phyloP scores from a whole-genome alignment of 306 rosid genomes.

The Acacia melanoxylon region DNA sequence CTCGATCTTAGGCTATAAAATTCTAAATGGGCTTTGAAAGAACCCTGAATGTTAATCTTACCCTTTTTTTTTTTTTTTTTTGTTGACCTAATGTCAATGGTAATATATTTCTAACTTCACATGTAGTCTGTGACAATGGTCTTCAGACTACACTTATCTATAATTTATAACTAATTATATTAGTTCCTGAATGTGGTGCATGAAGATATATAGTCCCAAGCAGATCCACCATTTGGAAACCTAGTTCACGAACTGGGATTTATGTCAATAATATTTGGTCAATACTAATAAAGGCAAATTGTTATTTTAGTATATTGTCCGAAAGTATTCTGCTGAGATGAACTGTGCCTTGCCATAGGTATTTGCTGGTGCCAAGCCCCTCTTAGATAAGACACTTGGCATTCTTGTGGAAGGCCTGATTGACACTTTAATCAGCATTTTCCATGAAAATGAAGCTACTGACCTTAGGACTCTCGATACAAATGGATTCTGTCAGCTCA shows the following conservation, averaged over 20 bases:
- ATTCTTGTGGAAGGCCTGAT: conserved; percentile 97
- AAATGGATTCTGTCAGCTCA: conserved; percentile 95
- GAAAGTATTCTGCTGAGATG: conserved; percentile 26
- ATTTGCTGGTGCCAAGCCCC: conserved; percentile 92
- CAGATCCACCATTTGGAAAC: background rate
- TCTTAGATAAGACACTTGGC: conserved; percentile 94
- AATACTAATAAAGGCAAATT: background rate
- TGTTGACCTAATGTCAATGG: conserved; percentile 10
- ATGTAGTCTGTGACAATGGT: background rate
- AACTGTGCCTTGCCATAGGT: conserved; percentile 51
- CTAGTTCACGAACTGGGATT: conserved; percentile 5
- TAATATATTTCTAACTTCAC: conserved; percentile 3
- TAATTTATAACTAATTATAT: conserved; percentile 6
- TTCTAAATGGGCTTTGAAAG: conserved; percentile 24
- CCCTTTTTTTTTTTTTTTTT: background rate
- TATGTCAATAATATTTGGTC: background rate
- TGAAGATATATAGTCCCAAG: conserved; percentile 7
- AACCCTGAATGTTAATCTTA: conserved; percentile 12
- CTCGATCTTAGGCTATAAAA: conserved; percentile 15
- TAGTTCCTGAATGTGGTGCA: background rate
- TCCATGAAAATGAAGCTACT: conserved; percentile 66
- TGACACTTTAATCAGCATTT: conserved; percentile 91
- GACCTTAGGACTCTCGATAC: conserved; percentile 81
- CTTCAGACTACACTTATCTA: background rate
- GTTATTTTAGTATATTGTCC: conserved; percentile 20